Base-by-base conservation (phyloP, 2,329 filamentous ascomycete genomes). In the Ciborinia camelliae region DNA sequence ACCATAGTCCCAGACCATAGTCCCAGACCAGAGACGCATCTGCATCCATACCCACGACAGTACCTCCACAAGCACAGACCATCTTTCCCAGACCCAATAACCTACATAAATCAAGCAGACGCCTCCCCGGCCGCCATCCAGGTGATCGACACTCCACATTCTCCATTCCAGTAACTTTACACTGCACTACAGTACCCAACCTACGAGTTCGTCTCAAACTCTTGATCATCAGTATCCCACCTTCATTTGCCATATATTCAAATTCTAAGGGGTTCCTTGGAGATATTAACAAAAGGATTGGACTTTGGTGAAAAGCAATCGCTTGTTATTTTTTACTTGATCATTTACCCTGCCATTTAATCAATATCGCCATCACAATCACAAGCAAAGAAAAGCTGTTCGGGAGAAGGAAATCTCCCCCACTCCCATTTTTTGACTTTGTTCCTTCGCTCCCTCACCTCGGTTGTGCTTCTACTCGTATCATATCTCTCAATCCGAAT, bases 71-170 rank as follows among this genome's bases (percentile, higher is more conserved):
- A 32, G 45, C 70, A 70, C 70, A 68, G 68, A 68, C 71, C 72
- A 70, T 57, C 50, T 26, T 30, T 30, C 55, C 66, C 64, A 72
- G 66, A 61, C 67, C 72, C 68, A 72, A 71, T 71, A 71, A 72
- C 71, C 70, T 74, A 73, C 70, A 73, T 74, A 74, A 72, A 73
- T 69, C 67, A 67, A 68, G 54, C 65, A 72, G 69, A 71, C 70
- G 71, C 72, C 73, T 75, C 71, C 72, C 74, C 74, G 73, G 71
- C 73, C 72, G 75, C 73, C 73, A 74, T 74, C 71, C 71, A 76
- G 71, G 73, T 75, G 76, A 78, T 78, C 76, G 75, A 74, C 76
- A 65, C 72, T 76, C 75, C 73, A 75, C 75, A 74, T 73, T 69
- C 72, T 57, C 64, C 71, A 66, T 65, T 62, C 48, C 51, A 52